These are phyloP conservation scores for Solanum hybrid DNA, from an alignment of 305 asterid genomes.

Conservation along the genomic window DNA sequence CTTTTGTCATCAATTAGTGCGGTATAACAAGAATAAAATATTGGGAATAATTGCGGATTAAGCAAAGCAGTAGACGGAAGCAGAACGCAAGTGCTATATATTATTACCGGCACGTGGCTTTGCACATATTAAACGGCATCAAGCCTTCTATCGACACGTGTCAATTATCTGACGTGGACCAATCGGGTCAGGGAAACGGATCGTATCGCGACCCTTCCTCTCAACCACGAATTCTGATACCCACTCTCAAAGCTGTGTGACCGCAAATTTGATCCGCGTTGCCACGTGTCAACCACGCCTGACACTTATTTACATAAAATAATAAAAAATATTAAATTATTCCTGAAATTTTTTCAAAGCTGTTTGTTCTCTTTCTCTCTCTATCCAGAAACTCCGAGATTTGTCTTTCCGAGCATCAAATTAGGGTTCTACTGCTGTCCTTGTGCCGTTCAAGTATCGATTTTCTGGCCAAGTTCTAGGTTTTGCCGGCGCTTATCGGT, in stretches of 20 bases:
- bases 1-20: not conserved
- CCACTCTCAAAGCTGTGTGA: constrained; percentile 24
- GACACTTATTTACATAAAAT: constrained; percentile 28
- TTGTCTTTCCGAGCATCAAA: constrained; percentile 17
- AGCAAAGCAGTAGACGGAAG: not conserved
- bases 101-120: not conserved
- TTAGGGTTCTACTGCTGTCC: constrained; percentile 21
- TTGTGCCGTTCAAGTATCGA: not conserved
- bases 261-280: constrained; percentile 27
- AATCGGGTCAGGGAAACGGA: constrained; percentile 50
- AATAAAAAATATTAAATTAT: not conserved
- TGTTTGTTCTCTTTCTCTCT: constrained; percentile 10
- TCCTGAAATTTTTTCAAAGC: not conserved
- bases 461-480: constrained; percentile 1
- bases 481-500: constrained; percentile 23
- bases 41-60: not conserved
- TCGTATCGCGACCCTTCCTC: constrained; percentile 45
- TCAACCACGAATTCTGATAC: constrained; percentile 80
- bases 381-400: constrained; percentile 48
- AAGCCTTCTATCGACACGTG: constrained; percentile 32
- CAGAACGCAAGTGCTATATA: not conserved
- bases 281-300: constrained; percentile 52
- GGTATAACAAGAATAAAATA: not conserved
- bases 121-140: not conserved
- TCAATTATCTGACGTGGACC: constrained; percentile 27